Evolutionary conservation across 1,139 yeast genomes (phyloP), one percentile per base, ranked within the genome.

Genomic region (Suhomyces bribrorum): DNA sequence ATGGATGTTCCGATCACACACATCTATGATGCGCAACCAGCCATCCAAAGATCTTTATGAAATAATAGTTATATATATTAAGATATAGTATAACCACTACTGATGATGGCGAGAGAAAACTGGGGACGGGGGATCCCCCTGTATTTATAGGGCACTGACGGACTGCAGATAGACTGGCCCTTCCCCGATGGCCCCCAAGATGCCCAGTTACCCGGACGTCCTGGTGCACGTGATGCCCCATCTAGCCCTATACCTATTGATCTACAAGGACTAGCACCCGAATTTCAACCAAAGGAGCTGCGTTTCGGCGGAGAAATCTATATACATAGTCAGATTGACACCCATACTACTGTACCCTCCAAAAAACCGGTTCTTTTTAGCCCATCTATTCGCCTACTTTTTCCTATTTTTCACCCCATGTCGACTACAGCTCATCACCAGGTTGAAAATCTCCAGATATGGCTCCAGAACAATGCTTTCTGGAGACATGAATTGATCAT

Each of bases 401-500:
- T 20, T 9, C 26, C n/a, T 20, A 20, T 20, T 20, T 20, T 20
- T 20, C 4, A 8, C 23, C 23, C 5, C 6, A 38, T 39, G 43
- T 39, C 43, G 8, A 27, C 29, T n/a, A 38, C 42, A 5, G 11
- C 25, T 6, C 29, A 26, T 14, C 5, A 25, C 3, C 13, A 26
- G 3, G 20, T 39, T 9, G 37, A 15, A 14, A 30, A 22, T n/a
- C 34, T 39, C 13, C 24, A 29, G 26, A 9, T 5, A 14, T 83
- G 86, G 83, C 67, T 81, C 12, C 45, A 58, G 20, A 57, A 64
- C 2, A 80, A 80, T 46, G 59, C 73, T 20, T 68, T 68, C 43
- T 80, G 84, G 77, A 68, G 76, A 43, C 69, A 66, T 0, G 53
- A 67, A 12, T 57, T 84, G 31, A 69, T 66, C 20, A 62, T 84